These are phyloP conservation scores for Pezicula radicicola DNA, from an alignment of 2,329 filamentous ascomycete species.

Conservation along the genomic window DNA sequence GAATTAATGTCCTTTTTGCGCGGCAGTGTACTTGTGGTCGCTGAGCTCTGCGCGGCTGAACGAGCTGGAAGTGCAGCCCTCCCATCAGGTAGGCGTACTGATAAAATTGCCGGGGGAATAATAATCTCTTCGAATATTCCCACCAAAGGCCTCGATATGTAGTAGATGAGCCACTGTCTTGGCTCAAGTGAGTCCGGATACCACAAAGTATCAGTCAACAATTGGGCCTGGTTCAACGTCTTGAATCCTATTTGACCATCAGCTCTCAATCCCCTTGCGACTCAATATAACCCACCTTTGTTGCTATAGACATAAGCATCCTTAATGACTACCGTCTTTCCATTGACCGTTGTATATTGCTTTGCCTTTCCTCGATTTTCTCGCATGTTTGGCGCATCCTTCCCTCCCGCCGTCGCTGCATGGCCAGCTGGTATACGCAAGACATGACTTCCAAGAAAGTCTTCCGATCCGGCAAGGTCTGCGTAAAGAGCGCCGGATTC, in stretches of 20 bases:
- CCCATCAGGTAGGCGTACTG: slow-evolving; percentile 35
- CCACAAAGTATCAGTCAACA: slow-evolving; percentile 81
- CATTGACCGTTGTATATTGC: slow-evolving; percentile 90
- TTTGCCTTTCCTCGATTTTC: slow-evolving; percentile 91
- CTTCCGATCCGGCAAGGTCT: slow-evolving; percentile 84
- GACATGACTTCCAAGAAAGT: slow-evolving; percentile 96
- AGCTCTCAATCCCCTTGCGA: slow-evolving; percentile 13
- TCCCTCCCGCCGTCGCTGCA: slow-evolving; percentile 46
- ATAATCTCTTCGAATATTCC: slow-evolving; percentile 77
- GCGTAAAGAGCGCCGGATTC: slow-evolving; percentile 75
- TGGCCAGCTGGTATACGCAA: slow-evolving; percentile 70
- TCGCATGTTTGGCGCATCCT: slow-evolving; percentile 65
- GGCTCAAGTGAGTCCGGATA: slow-evolving; percentile 87
- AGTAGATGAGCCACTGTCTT: slow-evolving; percentile 94
- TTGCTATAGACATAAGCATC: slow-evolving; percentile 92
- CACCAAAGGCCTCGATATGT: slow-evolving; percentile 84
- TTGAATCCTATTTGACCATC: slow-evolving; percentile 70
- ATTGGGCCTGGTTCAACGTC: slow-evolving; percentile 80
- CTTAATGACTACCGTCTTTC: slow-evolving; percentile 89
- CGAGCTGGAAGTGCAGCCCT: slow-evolving; percentile 17
- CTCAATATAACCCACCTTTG: slow-evolving; percentile 62
- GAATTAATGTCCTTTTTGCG: slow-evolving; percentile 88
- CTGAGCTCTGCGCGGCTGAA: slow-evolving; percentile 9
- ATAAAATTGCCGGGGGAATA: slow-evolving; percentile 63
- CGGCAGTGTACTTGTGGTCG: slow-evolving; percentile 37